These are phyloP conservation scores for Cryphonectria naterciae DNA, from an alignment of 2,329 filamentous ascomycete species.

Conservation along the genomic window DNA sequence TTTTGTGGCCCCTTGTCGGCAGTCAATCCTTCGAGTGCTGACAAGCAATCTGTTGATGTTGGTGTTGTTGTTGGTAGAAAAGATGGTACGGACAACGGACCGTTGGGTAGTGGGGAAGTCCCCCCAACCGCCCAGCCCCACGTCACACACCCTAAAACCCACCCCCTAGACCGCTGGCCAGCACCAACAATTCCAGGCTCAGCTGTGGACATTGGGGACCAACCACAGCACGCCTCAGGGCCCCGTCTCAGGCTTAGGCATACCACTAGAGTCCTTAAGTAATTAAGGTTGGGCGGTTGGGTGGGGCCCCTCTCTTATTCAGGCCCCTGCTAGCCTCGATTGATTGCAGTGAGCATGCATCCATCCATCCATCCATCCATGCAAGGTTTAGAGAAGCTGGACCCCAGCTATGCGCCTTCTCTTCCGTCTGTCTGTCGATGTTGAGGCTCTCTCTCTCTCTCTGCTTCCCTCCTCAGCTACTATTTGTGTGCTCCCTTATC, in stretches of 20 bases:
- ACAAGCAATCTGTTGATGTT: background rate
- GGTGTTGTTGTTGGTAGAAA: background rate
- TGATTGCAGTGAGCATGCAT: background rate
- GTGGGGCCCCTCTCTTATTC: background rate
- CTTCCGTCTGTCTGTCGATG: too few relatives aligned
- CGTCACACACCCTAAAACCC: too few relatives aligned
- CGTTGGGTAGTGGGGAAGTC: background rate
- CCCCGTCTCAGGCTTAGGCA: background rate
- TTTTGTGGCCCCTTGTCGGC: background rate
- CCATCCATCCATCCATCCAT: background rate
- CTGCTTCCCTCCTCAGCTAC: background rate
- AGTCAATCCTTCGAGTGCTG: background rate
- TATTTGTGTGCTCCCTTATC: background rate
- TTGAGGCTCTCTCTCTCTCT: background rate
- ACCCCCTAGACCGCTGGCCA: background rate
- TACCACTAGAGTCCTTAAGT: background rate
- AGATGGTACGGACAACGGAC: background rate
- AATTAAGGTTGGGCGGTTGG: conserved; percentile 1
- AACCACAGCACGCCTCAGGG: background rate
- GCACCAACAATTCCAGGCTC: background rate
- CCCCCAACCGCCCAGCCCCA: too few relatives aligned
- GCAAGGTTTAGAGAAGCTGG: background rate
- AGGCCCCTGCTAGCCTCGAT: conserved; percentile 1
- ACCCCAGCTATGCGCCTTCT: background rate
- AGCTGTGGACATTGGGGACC: background rate